These are phyloP conservation scores for Globisporangium carolinianum DNA, from an alignment of 352 stramenopile species.

Conservation along the genomic window DNA sequence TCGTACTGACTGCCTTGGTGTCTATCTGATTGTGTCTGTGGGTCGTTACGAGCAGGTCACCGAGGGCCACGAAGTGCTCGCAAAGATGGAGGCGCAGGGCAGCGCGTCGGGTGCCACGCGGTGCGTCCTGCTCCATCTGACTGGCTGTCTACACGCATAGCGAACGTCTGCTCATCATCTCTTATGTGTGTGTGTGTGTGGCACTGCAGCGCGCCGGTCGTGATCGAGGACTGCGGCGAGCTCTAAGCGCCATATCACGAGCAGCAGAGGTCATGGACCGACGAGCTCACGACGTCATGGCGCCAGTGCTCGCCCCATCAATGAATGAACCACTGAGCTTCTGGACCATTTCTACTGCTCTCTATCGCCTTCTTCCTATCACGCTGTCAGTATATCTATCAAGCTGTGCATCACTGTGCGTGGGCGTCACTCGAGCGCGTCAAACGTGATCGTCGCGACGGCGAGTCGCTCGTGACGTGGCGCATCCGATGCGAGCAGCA, in stretches of 20 bases:
- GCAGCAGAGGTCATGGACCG: no score
- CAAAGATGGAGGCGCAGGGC: slow-evolving; percentile 93
- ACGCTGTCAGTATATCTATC: no score
- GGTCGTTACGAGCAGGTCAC: slow-evolving; percentile 27
- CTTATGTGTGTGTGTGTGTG: background rate
- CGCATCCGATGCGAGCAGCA: background rate
- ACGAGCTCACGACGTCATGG: background rate
- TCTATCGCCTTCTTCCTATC: no score
- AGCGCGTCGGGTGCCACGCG: slow-evolving; percentile 85
- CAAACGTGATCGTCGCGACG: background rate
- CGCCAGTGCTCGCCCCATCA: no score
- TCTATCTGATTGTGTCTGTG: background rate
- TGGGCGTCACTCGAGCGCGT: background rate
- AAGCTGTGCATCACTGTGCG: no score
- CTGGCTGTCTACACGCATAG: no score
- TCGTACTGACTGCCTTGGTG: background rate
- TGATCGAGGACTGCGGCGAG: slow-evolving; percentile 97
- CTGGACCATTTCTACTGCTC: background rate
- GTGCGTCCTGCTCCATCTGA: slow-evolving; percentile 33
- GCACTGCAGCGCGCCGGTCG: slow-evolving; percentile 45
- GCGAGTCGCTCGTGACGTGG: no score
- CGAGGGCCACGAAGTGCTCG: slow-evolving; percentile 95
- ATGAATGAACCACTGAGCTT: background rate
- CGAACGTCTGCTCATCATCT: no score
- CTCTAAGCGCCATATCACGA: slow-evolving; percentile 27